Percentiles rank a stretch among this genome's conserved stretches.
Conservation (phyloP, 495 filamentous ascomycete genomes). For the Aspergillus steynii region DNA sequence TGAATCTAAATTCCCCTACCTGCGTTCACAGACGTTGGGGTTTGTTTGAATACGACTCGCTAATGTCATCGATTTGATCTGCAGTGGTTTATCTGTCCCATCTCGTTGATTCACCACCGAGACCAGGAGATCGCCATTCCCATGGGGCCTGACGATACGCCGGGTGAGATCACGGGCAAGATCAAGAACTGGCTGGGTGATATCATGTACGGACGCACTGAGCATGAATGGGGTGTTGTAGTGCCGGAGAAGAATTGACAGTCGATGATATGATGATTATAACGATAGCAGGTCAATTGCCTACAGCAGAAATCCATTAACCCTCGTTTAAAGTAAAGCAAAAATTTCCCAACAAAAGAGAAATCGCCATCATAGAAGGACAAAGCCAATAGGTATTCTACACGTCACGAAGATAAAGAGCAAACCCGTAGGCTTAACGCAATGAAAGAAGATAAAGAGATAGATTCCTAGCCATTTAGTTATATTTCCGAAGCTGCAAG, state of each 20-base stretch:
- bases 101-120: constrained; percentile 7
- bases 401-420: constrained; percentile 6
- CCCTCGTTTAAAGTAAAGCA: not conserved
- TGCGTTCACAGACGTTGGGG: not conserved
- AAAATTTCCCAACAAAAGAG: constrained; percentile 22
- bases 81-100: constrained; percentile 14
- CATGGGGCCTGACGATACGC: not conserved
- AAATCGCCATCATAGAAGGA: constrained; percentile 23
- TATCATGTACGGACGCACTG: constrained; percentile 14
- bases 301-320: not conserved
- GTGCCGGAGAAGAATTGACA: constrained; percentile 3
- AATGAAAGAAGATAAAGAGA: constrained; percentile 2
- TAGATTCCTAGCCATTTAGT: constrained; percentile 22
- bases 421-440: constrained; percentile 1
- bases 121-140: constrained; percentile 8
- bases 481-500: constrained; percentile 48
- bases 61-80: not conserved
- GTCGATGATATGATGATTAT: not conserved
- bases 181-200: constrained; percentile 16
- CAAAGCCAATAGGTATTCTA: constrained; percentile 17
- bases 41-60: not conserved
- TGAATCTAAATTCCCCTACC: too few species aligned
- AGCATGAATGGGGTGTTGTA: constrained; percentile 14
- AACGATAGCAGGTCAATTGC: not conserved
- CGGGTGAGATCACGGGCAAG: constrained; percentile 7